Base-by-base conservation (phyloP, 2,329 filamentous ascomycete species). In the Sporothrix protearum region DNA sequence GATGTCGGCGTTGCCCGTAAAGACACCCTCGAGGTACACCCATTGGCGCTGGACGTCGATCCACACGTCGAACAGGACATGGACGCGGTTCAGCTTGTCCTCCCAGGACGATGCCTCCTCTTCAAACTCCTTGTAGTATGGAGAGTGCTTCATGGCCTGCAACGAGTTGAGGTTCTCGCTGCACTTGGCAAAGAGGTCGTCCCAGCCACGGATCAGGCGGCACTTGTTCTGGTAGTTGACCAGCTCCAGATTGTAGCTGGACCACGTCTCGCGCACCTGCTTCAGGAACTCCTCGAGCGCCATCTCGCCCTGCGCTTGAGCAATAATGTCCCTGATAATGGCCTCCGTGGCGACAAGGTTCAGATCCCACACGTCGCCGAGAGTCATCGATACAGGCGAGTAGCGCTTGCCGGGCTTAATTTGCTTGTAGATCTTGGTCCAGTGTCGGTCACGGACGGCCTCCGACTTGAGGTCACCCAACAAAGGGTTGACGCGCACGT, bases 21-120 rank as follows among this genome's bases (percentile, higher is more conserved):
- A 99, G 45, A 99, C 96, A 75, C 96, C 96, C 82, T 99, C 96
- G 5, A 99, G 88, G 80, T 99, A 99, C 8, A 99, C 96, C 96
- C 96, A 99, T 82, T 99, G 96, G 73, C 96, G 91, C 81, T 99
- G 96, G n/a, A 99, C 96, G 81, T 99, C 96, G 77, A 99, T 99
- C 96, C 96, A 99, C 19, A 99, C 94, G 80, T 99, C 96, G 78
- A 99, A 99, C 10, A 99, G 87, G 19, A 99, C 93, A 79, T 99
- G 96, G 2, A 99, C 94, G 61, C 96, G 90, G 80, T 98, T 99
- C 33, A 99, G 87, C 80, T 97, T 97, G 82, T 99, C 96, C 81
- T 99, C 96, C 96, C 96, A 99, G 0, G 92, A 88, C 0, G 94
- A 92, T 7, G 96, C 96, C 76, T 99, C 96, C 77, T 99, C 96